These are phyloP conservation scores for Glycine latifolia DNA, from an alignment of 306 rosid genomes.

Conservation along the genomic window DNA sequence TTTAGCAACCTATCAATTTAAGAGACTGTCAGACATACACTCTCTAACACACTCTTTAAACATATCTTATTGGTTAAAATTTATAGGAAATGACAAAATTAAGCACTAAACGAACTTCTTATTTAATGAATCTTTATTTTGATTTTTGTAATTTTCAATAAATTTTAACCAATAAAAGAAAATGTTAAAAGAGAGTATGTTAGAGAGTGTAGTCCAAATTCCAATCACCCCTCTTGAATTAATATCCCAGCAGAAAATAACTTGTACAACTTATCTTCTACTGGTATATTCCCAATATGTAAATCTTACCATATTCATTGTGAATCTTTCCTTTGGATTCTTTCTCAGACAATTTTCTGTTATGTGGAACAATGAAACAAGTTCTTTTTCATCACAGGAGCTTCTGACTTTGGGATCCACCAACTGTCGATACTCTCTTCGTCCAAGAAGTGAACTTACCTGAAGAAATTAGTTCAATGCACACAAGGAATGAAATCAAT, in stretches of 20 bases:
- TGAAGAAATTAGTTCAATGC: slow-evolving; percentile 39
- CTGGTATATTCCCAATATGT: slow-evolving; percentile 40
- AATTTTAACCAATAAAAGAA: neutral
- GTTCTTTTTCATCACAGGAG: slow-evolving; percentile 51
- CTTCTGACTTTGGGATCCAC: slow-evolving; percentile 49
- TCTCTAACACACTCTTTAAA: neutral
- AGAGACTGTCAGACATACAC: neutral
- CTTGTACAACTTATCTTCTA: neutral
- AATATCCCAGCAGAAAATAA: neutral
- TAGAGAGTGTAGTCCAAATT: neutral
- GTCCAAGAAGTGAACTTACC: slow-evolving; percentile 53
- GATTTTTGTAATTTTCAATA: neutral
- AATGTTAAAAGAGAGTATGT: neutral
- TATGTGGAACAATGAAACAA: slow-evolving; percentile 47
- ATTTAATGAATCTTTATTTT: neutral
- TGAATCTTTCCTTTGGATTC: slow-evolving; percentile 52
- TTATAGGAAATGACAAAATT: neutral
- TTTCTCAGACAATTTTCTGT: slow-evolving; percentile 51
- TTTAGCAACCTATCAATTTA: neutral
- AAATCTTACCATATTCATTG: slow-evolving; percentile 56
- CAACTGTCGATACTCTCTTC: slow-evolving; percentile 46
- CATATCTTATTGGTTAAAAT: neutral
- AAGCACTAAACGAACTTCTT: neutral
- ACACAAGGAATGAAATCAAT: slow-evolving; percentile 19
- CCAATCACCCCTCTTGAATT: neutral